Evolutionary conservation across 108 stramenopile species (phyloP), one percentile per base, ranked within the genome.

Genomic region (Conticribra weissflogii): DNA sequence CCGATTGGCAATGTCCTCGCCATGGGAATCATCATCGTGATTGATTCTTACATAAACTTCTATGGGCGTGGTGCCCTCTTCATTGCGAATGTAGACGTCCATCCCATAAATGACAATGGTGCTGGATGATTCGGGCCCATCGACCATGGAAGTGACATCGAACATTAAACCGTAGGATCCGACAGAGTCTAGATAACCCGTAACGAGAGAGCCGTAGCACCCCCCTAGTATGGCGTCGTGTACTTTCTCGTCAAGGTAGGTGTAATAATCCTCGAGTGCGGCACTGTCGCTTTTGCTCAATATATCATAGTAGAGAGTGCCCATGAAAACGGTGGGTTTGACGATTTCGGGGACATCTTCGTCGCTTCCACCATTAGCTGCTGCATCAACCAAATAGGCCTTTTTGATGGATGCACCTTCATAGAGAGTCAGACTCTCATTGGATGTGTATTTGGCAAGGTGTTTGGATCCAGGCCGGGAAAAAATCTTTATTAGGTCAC

Each of bases 141-240:
- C 55, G 23, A n/a, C 46, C 28, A 16, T 24, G 9, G 74, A 76
- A 1, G 66, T 47, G 44, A 76, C 59, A 56, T 76, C 74, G 45
- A 76, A 67, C 74, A 76, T 76, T 52, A 76, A 9, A 4, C 74
- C 74, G 34, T 61, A 76, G 36, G 59, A 62, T 1, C 74, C 74
- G 33, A 68, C 59, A 21, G 51, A 67, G 54, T 76, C 74, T 15
- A 76, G 24, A 24, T 62, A 76, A 8, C 66, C 74, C 31, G 74
- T 68, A 2, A 19, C 32, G 0, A 76, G 3, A 5, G 32, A 18
- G 3, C 32, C 28, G 54, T 76, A 66, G 25, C 74, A 76, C 17
- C 66, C 74, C 7, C 57, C 58, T 17, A 44, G 63, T 17, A 62
- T 34, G 33, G 66, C 67, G 48, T 76, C 59, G n/a, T n/a, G n/a